Evolutionary conservation across 345 rosid genomes (phyloP).

Genomic region (Heritiera littoralis): DNA sequence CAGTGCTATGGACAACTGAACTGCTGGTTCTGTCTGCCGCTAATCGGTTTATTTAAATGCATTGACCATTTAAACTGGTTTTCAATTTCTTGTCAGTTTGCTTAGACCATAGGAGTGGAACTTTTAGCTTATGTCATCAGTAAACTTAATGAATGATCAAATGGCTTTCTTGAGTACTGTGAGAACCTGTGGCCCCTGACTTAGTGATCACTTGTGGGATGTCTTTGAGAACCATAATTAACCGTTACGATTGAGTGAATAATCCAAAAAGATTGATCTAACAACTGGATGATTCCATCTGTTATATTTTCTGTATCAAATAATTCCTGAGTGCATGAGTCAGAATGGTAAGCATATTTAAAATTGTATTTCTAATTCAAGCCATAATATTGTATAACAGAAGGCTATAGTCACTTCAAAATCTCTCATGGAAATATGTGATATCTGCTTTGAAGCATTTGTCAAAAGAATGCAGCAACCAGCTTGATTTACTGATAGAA

Average conservation of each 20-base stretch:
- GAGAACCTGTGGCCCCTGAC: conserved; percentile 5
- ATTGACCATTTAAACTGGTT: not conserved
- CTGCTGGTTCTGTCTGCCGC: conserved; percentile 20
- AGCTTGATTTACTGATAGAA: not conserved
- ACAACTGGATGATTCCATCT: not conserved
- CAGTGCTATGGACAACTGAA: conserved; percentile 18
- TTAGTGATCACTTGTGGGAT: not conserved
- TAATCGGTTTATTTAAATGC: not conserved
- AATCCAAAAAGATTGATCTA: not conserved
- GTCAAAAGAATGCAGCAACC: not conserved
- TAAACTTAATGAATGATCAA: not conserved
- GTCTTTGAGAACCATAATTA: not conserved
- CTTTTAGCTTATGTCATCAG: conserved; percentile 6
- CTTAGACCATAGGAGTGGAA: conserved; percentile 6
- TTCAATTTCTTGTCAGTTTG: conserved; percentile 18
- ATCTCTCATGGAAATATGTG: not conserved
- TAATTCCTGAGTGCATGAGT: conserved; percentile 12
- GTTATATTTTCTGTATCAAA: conserved; percentile 9
- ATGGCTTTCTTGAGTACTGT: not conserved
- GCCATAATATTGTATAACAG: not conserved
- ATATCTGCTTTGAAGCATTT: not conserved
- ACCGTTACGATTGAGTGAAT: conserved; percentile 11
- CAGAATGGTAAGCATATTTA: not conserved
- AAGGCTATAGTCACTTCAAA: not conserved
- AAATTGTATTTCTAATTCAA: conserved; percentile 1